A percentile compares a stretch with the other conserved stretches of the same genome.
phyloP scores from a whole-genome alignment of 1,284 basidiomycete species.

The Microbotryum intermedium region DNA sequence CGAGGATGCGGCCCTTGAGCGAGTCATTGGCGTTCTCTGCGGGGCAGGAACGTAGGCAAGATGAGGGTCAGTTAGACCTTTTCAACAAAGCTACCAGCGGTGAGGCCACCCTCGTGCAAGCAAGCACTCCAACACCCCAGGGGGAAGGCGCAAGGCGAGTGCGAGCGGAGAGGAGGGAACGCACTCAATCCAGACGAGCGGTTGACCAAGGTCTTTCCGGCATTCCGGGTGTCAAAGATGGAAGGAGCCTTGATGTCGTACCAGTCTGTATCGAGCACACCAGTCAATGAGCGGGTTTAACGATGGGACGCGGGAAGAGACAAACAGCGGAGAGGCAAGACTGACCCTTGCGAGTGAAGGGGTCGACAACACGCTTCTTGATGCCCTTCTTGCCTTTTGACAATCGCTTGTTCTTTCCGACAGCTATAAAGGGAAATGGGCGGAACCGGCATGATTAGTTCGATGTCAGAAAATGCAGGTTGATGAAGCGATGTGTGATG shows the following conservation, averaged over 20 bases:
- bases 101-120: constrained; percentile 12
- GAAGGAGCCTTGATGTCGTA: constrained; percentile 99
- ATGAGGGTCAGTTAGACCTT: background rate
- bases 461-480: too few relatives aligned
- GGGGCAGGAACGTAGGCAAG: background rate
- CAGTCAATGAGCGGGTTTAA: background rate
- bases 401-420: constrained; percentile 87
- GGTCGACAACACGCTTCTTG: constrained; percentile 97
- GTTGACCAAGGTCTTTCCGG: constrained; percentile 98
- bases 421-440: constrained; percentile 34
- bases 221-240: constrained; percentile 93
- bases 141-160: background rate
- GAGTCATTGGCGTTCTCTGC: constrained; percentile 98
- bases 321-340: background rate
- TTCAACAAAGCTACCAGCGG: background rate
- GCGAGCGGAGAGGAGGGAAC: constrained; percentile 39
- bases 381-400: constrained; percentile 99
- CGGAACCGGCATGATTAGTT: background rate
- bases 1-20: constrained; percentile 92
- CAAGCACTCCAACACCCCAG: constrained; percentile 6
- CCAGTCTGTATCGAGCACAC: constrained; percentile 61
- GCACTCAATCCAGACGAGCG: constrained; percentile 93
- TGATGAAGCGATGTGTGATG: too few relatives aligned
- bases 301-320: background rate
- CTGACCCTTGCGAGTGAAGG: constrained; percentile 92